phyloP scores from a whole-genome alignment of 768 basidiomycete species.

The Kwoniella mangroviensis region DNA sequence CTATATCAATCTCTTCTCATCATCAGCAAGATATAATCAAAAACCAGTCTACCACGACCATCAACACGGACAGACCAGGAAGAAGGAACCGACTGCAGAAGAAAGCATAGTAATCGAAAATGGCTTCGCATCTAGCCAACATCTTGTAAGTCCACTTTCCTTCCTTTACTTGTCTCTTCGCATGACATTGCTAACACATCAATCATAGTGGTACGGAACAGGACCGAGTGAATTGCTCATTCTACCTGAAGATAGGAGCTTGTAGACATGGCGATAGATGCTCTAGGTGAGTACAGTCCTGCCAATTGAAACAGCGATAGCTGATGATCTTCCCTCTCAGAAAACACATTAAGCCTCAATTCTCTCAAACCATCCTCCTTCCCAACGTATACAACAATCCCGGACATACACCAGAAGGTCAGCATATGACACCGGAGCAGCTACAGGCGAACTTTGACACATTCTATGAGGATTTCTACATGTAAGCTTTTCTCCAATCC shows the following conservation, averaged over 20 bases:
- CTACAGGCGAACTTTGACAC: constrained; percentile 59
- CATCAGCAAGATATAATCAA: not conserved
- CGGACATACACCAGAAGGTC: constrained; percentile 66
- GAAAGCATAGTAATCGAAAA: constrained; percentile 18
- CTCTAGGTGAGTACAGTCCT: constrained; percentile 64
- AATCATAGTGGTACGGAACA: constrained; percentile 58
- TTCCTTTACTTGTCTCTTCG: not conserved
- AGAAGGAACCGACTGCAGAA: not conserved
- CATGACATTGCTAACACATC: not conserved
- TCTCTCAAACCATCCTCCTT: constrained; percentile 93
- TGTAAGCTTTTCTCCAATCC: constrained; percentile 56
- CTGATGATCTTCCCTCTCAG: constrained; percentile 13
- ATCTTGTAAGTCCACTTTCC: constrained; percentile 67
- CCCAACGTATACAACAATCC: constrained; percentile 99
- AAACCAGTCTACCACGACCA: not conserved
- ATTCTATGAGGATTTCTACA: constrained; percentile 79
- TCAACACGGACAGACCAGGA: too few species aligned
- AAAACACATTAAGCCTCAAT: constrained; percentile 97
- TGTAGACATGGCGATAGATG: constrained; percentile 98
- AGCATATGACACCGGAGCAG: constrained; percentile 77
- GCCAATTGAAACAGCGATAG: not conserved
- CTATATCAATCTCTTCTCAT: not conserved
- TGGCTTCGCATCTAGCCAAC: constrained; percentile 70
- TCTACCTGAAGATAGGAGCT: constrained; percentile 99
- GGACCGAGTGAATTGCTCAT: constrained; percentile 93